Percentiles rank a stretch among this genome's conserved stretches.
These are phyloP conservation scores for Suhomyces taliae DNA, from an alignment of 1,139 yeast genomes.

Conservation along the genomic window DNA sequence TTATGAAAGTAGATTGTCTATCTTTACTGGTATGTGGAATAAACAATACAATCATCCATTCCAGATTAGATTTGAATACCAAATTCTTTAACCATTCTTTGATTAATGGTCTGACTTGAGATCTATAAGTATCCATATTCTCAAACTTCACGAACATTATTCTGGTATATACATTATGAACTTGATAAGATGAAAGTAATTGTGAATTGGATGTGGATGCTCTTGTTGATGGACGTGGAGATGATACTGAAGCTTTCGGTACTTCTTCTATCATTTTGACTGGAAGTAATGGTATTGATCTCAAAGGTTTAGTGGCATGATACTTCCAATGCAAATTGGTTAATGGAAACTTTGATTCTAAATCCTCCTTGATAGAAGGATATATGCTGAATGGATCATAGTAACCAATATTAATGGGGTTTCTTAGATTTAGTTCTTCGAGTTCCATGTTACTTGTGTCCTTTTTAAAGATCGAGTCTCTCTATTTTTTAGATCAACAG, in stretches of 20 bases:
- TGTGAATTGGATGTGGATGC: neutral
- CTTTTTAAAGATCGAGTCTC: neutral
- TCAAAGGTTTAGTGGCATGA: constrained; percentile 52
- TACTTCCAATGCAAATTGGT: constrained; percentile 80
- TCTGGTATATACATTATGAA: constrained; percentile 54
- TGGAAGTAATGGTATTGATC: constrained; percentile 67
- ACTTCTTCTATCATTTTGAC: constrained; percentile 64
- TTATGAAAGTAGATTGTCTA: constrained; percentile 43
- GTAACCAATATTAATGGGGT: constrained; percentile 57
- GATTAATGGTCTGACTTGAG: constrained; percentile 77
- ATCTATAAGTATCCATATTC: constrained; percentile 69
- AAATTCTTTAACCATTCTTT: constrained; percentile 72
- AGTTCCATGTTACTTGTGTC: constrained; percentile 13
- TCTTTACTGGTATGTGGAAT: constrained; percentile 47
- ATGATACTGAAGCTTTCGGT: constrained; percentile 27
- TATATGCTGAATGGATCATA: constrained; percentile 84
- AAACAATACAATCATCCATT: constrained; percentile 66
- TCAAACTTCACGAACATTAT: constrained; percentile 69
- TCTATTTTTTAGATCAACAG: neutral
- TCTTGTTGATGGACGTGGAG: neutral
- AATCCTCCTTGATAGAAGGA: constrained; percentile 50
- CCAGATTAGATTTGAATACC: constrained; percentile 45
- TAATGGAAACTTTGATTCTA: constrained; percentile 59
- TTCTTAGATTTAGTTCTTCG: constrained; percentile 19
- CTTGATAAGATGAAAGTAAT: constrained; percentile 3